These are phyloP conservation scores for Triadica sebifera DNA, from an alignment of 345 rosid genomes.

Conservation along the genomic window DNA sequence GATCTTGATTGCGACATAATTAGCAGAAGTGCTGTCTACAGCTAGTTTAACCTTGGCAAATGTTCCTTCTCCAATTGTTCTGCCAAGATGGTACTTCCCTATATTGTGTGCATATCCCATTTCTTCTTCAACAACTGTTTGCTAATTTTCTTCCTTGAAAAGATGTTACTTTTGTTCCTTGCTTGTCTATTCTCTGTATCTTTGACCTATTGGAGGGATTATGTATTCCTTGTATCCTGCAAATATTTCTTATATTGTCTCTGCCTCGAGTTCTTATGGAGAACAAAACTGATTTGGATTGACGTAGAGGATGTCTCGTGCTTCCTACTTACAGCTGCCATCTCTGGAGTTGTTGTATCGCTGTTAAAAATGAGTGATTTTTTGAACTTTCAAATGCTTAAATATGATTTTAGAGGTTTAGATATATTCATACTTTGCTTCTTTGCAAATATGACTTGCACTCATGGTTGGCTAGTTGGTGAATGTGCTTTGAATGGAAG, in stretches of 20 bases:
- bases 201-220: too few species aligned
- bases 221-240: background rate
- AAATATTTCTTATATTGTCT: slow-evolving; percentile 16
- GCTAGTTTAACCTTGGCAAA: slow-evolving; percentile 92
- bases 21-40: slow-evolving; percentile 54
- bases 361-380: background rate
- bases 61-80: slow-evolving; percentile 82
- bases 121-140: background rate
- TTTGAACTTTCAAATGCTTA: background rate
- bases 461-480: slow-evolving; percentile 37
- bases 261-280: slow-evolving; percentile 4
- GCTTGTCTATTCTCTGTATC: too few species aligned
- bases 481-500: slow-evolving; percentile 39
- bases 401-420: background rate
- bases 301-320: slow-evolving; percentile 4
- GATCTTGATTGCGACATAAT: slow-evolving; percentile 70
- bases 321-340: slow-evolving; percentile 14
- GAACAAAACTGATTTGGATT: background rate
- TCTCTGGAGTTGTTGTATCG: slow-evolving; percentile 1
- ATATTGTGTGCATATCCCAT: slow-evolving; percentile 56
- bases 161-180: background rate
- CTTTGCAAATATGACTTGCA: slow-evolving; percentile 9
- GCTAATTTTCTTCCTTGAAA: background rate
- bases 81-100: slow-evolving; percentile 66
- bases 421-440: background rate